Base-by-base conservation (phyloP, 2,329 filamentous ascomycete species). In the Verticillium dahliae region DNA sequence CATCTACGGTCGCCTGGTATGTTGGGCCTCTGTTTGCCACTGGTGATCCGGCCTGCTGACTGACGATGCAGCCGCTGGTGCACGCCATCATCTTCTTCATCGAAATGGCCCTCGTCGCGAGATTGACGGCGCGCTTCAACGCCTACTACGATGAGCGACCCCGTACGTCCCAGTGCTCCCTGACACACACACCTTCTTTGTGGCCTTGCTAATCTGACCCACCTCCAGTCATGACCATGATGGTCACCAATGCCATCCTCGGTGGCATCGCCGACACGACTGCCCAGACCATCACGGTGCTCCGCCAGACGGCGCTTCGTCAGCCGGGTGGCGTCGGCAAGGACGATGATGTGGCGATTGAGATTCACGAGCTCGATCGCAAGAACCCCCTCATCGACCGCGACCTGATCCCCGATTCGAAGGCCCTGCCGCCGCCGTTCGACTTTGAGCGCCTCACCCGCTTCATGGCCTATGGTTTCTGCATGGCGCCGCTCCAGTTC, bases 401-500 rank as follows among this genome's bases (percentile, higher is more conserved):
- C 52, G 90, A 93, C 54, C 77, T 92, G 56, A 86, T 92, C 59
- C 85, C 87, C 61, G 81, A 85, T 37, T 83, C 84, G 35, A 85
- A 82, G 68, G 71, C 74, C 11, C 81, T 89, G 0, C 90, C 92
- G 34, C 90, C 92, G 3, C 87, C 92, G 0, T 98, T 99, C 71
- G 94, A 99, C 76, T 98, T 98, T 70, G 95, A 98, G 78, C 87
- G 95, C 57, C 81, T 97, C 65, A 94, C 91, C 1, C 85, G 95
- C 57, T 99, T 98, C 80, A 97, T 98, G 92, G 90, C 91, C 5
- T 99, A 98, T 74, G 92, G 92, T 72, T 97, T 98, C 78, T 85
- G 90, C 72, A 97, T 98, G 92, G 92, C 95, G 4, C 95, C 95
- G 0, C 70, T 97, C 37, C 94, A 98, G 75, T 97, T 96, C 79